phyloP scores from a whole-genome alignment of 1,139 yeast species.

The Nakaseomyces kungkrabaensis region DNA sequence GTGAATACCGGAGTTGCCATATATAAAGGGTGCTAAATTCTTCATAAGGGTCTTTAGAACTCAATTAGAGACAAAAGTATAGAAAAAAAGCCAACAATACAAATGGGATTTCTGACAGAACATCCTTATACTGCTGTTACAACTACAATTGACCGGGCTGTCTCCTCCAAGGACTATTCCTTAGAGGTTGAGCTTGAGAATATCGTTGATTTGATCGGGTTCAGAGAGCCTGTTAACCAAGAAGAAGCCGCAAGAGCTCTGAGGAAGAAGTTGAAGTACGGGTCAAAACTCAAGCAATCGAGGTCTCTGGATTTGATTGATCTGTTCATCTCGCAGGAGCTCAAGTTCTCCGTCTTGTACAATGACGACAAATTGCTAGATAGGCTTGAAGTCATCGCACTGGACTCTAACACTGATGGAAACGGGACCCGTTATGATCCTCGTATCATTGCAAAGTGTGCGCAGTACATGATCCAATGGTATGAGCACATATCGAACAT shows the following conservation, averaged over 20 bases:
- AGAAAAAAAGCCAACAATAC: too few species aligned
- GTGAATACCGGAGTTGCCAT: too few species aligned
- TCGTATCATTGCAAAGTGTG: conserved; percentile 15
- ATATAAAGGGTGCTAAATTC: too few species aligned
- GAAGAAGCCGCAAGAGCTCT: conserved; percentile 82
- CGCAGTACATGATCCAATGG: conserved; percentile 20
- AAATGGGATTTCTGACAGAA: conserved; percentile 41
- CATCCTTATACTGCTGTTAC: conserved; percentile 50
- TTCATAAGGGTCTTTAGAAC: too few species aligned
- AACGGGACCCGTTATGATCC: conserved; percentile 15
- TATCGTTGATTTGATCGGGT: conserved; percentile 27
- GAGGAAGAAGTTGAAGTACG: conserved; percentile 81
- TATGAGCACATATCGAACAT: conserved; percentile 17
- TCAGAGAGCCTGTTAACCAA: conserved; percentile 21
- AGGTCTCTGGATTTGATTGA: conserved; percentile 61
- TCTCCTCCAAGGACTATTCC: conserved; percentile 34
- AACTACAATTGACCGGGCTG: conserved; percentile 39
- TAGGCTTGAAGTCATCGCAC: conserved; percentile 46
- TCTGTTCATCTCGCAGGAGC: conserved; percentile 68
- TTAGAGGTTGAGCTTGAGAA: conserved; percentile 35
- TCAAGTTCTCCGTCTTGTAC: conserved; percentile 37
- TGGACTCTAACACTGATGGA: conserved; percentile 20
- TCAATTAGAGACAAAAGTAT: too few species aligned
- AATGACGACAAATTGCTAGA: conserved; percentile 65
- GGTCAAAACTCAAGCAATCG: conserved; percentile 31